Conservation (phyloP, 768 basidiomycete genomes). For the Xerocomellus dryophilus region DNA sequence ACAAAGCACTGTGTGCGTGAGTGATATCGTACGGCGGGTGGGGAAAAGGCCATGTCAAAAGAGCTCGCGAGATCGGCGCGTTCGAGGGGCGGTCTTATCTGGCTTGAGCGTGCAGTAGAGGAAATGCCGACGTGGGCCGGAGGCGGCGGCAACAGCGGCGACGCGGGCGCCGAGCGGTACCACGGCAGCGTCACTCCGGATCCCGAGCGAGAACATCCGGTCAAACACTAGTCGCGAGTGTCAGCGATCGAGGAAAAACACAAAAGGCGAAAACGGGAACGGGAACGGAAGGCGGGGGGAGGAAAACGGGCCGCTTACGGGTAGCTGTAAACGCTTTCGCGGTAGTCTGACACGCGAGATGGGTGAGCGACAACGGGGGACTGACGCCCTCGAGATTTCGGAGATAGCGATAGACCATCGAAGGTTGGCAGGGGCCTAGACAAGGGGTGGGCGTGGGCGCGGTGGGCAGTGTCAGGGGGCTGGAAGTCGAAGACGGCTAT, state of each 20-base stretch:
- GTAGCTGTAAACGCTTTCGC: slow-evolving; percentile 89
- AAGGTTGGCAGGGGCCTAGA: slow-evolving; percentile 79
- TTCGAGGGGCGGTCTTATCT: slow-evolving; percentile 46
- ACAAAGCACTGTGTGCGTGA: too few species aligned
- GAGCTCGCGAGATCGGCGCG: slow-evolving; percentile 43
- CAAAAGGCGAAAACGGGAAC: neutral
- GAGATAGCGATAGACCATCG: slow-evolving; percentile 90
- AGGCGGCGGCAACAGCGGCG: slow-evolving; percentile 60
- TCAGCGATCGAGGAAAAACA: neutral
- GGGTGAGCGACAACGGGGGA: slow-evolving; percentile 81
- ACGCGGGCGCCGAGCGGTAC: slow-evolving; percentile 58
- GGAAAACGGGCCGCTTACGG: slow-evolving; percentile 42
- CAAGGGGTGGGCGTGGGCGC: neutral
- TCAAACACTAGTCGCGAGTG: slow-evolving; percentile 64
- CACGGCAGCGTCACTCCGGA: slow-evolving; percentile 68
- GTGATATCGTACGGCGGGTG: too few species aligned
- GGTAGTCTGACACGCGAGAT: slow-evolving; percentile 83
- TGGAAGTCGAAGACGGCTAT: neutral
- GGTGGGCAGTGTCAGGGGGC: neutral
- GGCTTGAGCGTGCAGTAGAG: slow-evolving; percentile 74
- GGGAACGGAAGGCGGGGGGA: neutral
- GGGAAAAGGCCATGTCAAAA: too few species aligned
- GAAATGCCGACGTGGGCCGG: slow-evolving; percentile 80
- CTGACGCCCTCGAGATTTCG: slow-evolving; percentile 88
- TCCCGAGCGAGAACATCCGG: slow-evolving; percentile 82